Percentiles rank a stretch among this genome's conserved stretches.
Evolutionary conservation across 768 basidiomycete genomes (phyloP).

Genomic region (Suillus subalutaceus): DNA sequence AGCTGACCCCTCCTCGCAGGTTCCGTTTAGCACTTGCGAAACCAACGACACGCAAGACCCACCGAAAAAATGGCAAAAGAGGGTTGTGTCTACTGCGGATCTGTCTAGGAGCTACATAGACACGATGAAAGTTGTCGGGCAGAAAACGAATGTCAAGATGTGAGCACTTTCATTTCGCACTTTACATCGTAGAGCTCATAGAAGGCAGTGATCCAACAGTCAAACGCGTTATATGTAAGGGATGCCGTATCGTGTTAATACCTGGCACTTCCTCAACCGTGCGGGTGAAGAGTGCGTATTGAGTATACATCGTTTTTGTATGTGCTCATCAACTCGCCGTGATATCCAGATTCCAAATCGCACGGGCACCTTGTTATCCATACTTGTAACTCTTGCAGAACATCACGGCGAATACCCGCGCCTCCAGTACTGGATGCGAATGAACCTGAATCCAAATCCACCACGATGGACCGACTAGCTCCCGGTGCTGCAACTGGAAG

Average conservation of each 20-base stretch:
- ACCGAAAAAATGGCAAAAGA: conserved; percentile 27
- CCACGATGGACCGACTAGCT: not conserved
- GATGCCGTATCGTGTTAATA: conserved; percentile 64
- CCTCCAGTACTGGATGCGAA: conserved; percentile 43
- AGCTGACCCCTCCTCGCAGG: conserved; percentile 15
- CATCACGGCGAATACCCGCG: conserved; percentile 66
- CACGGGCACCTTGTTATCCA: conserved; percentile 62
- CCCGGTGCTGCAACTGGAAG: conserved; percentile 1
- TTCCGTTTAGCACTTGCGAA: conserved; percentile 4
- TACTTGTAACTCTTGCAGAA: conserved; percentile 61
- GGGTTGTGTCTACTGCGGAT: conserved; percentile 43
- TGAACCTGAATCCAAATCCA: conserved; percentile 1
- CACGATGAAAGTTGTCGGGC: conserved; percentile 70
- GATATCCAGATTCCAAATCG: conserved; percentile 38
- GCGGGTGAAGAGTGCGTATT: conserved; percentile 61
- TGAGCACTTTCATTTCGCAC: conserved; percentile 36
- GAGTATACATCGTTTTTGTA: conserved; percentile 5
- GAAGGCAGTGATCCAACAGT: conserved; percentile 71
- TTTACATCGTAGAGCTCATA: not conserved
- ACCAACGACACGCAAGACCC: conserved; percentile 8
- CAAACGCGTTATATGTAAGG: conserved; percentile 80
- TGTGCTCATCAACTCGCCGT: conserved; percentile 27
- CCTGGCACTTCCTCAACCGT: conserved; percentile 69
- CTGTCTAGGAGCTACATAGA: conserved; percentile 66
- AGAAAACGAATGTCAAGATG: conserved; percentile 81